These are phyloP conservation scores for Leccinum boreale DNA, from an alignment of 768 basidiomycete genomes.

Conservation along the genomic window DNA sequence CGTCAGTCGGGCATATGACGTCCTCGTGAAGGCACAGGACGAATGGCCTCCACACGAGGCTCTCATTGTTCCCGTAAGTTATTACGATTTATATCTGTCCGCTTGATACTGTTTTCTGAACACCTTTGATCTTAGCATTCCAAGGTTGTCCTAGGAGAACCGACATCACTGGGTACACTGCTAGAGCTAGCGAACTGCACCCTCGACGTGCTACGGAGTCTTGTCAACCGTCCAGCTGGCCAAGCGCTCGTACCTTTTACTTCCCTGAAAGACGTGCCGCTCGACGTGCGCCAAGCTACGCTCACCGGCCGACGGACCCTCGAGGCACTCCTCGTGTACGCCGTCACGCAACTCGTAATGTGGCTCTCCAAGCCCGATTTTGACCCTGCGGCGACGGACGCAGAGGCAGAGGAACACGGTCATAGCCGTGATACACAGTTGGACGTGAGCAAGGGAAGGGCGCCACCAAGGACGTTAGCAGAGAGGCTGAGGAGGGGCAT, in stretches of 20 bases:
- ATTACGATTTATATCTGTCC: neutral
- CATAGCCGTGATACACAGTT: conserved; percentile 12
- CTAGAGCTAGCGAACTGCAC: conserved; percentile 81
- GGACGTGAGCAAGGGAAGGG: conserved; percentile 36
- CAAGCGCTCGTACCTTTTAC: conserved; percentile 45
- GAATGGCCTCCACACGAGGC: conserved; percentile 73
- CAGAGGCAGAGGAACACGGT: conserved; percentile 44
- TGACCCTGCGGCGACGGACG: conserved; percentile 41
- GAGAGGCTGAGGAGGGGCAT: conserved; percentile 70
- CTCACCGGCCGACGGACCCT: conserved; percentile 57
- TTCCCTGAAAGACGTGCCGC: conserved; percentile 30
- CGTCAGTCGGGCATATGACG: conserved; percentile 65
- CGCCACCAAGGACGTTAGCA: conserved; percentile 48
- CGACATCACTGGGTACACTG: conserved; percentile 81
- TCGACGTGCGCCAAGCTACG: conserved; percentile 56
- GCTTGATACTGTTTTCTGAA: neutral
- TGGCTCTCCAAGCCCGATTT: conserved; percentile 75
- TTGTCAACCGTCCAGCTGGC: conserved; percentile 58
- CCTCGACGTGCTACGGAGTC: conserved; percentile 67
- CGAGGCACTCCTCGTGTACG: conserved; percentile 67
- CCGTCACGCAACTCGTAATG: conserved; percentile 74
- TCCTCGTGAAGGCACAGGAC: conserved; percentile 60
- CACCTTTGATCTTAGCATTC: conserved; percentile 56
- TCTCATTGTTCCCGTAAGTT: conserved; percentile 68
- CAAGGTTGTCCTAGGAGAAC: conserved; percentile 79